Evolutionary conservation across 2,329 filamentous ascomycete genomes (phyloP).

Genomic region (Clarireedia hainanense): DNA sequence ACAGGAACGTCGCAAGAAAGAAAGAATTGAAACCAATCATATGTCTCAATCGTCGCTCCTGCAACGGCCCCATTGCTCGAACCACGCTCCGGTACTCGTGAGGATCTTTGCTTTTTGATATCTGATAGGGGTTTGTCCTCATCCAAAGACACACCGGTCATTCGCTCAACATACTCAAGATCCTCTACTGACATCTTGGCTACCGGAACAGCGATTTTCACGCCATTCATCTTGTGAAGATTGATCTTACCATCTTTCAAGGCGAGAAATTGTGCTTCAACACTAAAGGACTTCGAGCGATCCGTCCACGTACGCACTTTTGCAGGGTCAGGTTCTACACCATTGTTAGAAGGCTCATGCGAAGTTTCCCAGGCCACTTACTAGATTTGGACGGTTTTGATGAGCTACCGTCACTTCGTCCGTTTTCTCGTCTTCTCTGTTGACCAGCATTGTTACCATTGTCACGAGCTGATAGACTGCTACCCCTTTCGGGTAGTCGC

Average conservation of each 20-base stretch:
- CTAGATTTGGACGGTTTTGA: conserved; percentile 59
- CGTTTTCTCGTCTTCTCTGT: conserved; percentile 69
- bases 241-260: conserved; percentile 95
- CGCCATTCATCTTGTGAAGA: conserved; percentile 93
- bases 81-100: conserved; percentile 12
- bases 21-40: conserved; percentile 99
- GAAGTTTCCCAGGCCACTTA: conserved; percentile 37
- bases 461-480: conserved; percentile 64
- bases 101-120: conserved; percentile 45
- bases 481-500: conserved; percentile 68
- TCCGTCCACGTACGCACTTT: conserved; percentile 94
- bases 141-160: conserved; percentile 78
- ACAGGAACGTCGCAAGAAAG: conserved; percentile 84
- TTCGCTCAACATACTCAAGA: conserved; percentile 85
- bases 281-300: conserved; percentile 89
- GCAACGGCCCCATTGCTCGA: conserved; percentile 40
- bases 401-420: conserved; percentile 45
- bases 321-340: conserved; percentile 66
- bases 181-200: conserved; percentile 94
- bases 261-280: conserved; percentile 93
- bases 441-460: conserved; percentile 59
- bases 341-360: conserved; percentile 12
- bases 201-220: conserved; percentile 95
- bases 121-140: conserved; percentile 91
- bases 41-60: conserved; percentile 65